These are phyloP conservation scores for Mycena filopes DNA, from an alignment of 768 basidiomycete species.

Conservation along the genomic window DNA sequence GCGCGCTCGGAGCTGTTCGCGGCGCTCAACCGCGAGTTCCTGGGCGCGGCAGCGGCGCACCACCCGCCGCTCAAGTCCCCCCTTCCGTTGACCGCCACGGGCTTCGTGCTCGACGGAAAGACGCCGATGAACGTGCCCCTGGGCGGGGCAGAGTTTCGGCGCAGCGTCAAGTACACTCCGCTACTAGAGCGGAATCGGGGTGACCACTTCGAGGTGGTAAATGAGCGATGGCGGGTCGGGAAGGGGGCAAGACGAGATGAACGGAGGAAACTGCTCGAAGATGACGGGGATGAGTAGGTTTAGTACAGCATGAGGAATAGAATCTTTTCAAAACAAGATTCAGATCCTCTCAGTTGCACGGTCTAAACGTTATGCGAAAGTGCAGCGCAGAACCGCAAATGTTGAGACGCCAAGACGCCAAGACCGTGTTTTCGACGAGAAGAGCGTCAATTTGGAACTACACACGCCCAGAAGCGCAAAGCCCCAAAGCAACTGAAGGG, in stretches of 20 bases:
- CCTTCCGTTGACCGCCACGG: slow-evolving; percentile 45
- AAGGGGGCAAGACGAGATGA: slow-evolving; percentile 54
- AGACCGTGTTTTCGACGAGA: too few species aligned
- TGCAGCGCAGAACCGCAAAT: too few species aligned
- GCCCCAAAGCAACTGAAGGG: too few species aligned
- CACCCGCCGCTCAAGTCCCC: slow-evolving; percentile 55
- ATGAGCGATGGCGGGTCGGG: slow-evolving; percentile 81
- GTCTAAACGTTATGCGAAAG: too few species aligned
- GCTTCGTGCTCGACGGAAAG: slow-evolving; percentile 35
- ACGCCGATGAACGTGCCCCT: slow-evolving; percentile 62
- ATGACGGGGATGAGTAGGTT: slow-evolving; percentile 15
- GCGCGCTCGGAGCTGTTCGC: slow-evolving; percentile 72
- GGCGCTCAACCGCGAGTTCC: slow-evolving; percentile 73
- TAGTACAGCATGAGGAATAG: too few species aligned
- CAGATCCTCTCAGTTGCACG: too few species aligned
- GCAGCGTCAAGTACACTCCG: slow-evolving; percentile 71
- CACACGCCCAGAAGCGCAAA: too few species aligned
- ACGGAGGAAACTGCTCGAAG: slow-evolving; percentile 14
- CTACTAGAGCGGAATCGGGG: slow-evolving; percentile 74
- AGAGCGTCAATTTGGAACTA: too few species aligned
- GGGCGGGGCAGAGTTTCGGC: slow-evolving; percentile 76
- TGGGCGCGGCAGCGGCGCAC: slow-evolving; percentile 62
- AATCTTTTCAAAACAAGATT: too few species aligned
- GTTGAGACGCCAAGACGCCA: too few species aligned
- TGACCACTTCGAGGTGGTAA: slow-evolving; percentile 77